phyloP scores from a whole-genome alignment of 495 filamentous ascomycete species.

The Penicillium maclennaniae region DNA sequence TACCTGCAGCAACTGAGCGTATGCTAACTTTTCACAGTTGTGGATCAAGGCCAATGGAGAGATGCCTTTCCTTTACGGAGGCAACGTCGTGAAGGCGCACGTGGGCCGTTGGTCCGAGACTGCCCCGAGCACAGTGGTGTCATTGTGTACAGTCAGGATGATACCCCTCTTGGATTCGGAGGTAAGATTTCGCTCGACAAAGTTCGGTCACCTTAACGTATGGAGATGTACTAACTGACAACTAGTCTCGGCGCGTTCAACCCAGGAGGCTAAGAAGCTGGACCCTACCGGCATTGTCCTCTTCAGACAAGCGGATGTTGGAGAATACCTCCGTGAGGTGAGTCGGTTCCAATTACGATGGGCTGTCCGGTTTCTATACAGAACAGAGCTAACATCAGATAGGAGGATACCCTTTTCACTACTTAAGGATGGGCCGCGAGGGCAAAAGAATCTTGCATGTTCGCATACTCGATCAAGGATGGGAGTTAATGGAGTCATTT shows the following conservation, averaged over 20 bases:
- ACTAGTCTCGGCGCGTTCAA: conserved; percentile 70
- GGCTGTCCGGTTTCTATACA: neutral
- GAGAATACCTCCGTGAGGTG: conserved; percentile 85
- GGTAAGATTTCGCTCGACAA: neutral
- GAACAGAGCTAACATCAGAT: conserved; percentile 15
- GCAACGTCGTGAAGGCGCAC: conserved; percentile 87
- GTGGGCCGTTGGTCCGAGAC: conserved; percentile 86
- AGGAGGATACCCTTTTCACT: conserved; percentile 50
- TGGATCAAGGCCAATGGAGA: conserved; percentile 95
- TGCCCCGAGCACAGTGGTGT: conserved; percentile 44
- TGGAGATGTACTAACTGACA: neutral
- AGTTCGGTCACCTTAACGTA: neutral
- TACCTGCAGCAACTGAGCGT: neutral
- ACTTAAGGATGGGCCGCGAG: conserved; percentile 25
- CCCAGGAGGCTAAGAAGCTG: conserved; percentile 70
- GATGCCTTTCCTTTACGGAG: conserved; percentile 72
- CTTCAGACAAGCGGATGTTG: conserved; percentile 69
- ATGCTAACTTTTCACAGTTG: conserved; percentile 35
- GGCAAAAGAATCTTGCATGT: conserved; percentile 15
- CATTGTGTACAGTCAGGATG: conserved; percentile 14
- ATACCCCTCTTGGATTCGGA: conserved; percentile 45
- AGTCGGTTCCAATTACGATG: neutral
- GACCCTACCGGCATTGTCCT: conserved; percentile 85
- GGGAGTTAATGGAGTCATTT: conserved; percentile 26
- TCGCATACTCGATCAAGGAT: conserved; percentile 18